Base-by-base conservation (phyloP, 306 rosid genomes). In the Cicer pinnatifidum region DNA sequence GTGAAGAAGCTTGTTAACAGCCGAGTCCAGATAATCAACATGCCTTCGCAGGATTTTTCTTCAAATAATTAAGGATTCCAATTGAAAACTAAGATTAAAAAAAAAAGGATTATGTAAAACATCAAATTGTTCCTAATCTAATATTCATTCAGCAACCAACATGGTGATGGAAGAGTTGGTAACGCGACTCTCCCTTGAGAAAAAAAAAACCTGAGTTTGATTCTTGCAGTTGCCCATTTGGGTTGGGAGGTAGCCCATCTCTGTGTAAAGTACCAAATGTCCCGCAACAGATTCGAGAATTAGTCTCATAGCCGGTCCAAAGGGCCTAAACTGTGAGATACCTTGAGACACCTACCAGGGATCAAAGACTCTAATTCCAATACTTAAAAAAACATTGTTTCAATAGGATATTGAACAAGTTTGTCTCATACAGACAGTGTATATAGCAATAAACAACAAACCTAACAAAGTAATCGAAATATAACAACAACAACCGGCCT, bases 41-140 rank as follows among this genome's bases (percentile, higher is more conserved):
- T 88, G 90, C 84, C 86, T 88, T 77, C 90, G 78, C 46, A 91
- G 64, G 61, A 81, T 9, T 88, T 94, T 91, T 69, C 98, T 91
- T 81, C 57, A 43, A 63, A 28, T 47, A 68, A 73, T 87, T 75
- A 89, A 89, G 96, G 92, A 83, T 75, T 73, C 35, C 85, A 64
- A 71, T 50, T 65, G 41, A 73, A 82, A 48, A 67, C 61, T 47
- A 67, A 19, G 46, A 72, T 6, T 43, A 70, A 40, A 70, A 33
- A 70, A 33, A 53, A 4, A 65, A 54, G 35, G 39, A 61, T 17
- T 16, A 51, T 35, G 65, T 13, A 59, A 59, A 60, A 75, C 16
- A 38, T 23, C 2, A 58, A 57, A 37, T 15, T 45, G 69, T 13
- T 73, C 62, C 74, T 47, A 61, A 58, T 8, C 8, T 70, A 74